Conservation (phyloP, 2,329 filamentous ascomycete species). For the Bipolaris zeicola region DNA sequence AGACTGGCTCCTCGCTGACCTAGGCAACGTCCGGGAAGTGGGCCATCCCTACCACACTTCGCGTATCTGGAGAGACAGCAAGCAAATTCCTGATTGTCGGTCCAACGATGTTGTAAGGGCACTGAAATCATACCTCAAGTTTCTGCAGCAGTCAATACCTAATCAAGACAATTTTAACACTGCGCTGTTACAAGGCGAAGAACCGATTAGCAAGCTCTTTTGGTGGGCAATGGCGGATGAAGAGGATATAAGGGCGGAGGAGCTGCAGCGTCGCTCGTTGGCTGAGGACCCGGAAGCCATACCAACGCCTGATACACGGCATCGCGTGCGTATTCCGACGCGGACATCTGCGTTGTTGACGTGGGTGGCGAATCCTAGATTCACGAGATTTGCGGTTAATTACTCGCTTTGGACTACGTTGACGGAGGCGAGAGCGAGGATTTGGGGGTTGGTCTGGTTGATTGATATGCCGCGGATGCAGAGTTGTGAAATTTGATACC, state of each 20-base stretch:
- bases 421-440: conserved; percentile 14
- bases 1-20: conserved; percentile 43
- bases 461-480: background rate
- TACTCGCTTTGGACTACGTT: conserved; percentile 11
- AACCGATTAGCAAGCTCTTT: conserved; percentile 34
- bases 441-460: conserved; percentile 20
- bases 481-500: background rate
- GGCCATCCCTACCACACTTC: conserved; percentile 38
- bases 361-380: conserved; percentile 2
- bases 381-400: conserved; percentile 4
- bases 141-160: conserved; percentile 20
- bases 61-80: conserved; percentile 29
- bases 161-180: conserved; percentile 27
- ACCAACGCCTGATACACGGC: background rate
- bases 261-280: conserved; percentile 16
- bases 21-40: conserved; percentile 43
- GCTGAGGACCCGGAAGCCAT: conserved; percentile 13
- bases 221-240: conserved; percentile 26
- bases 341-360: background rate
- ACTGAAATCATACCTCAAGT: conserved; percentile 38
- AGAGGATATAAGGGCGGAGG: conserved; percentile 14
- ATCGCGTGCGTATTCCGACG: background rate
- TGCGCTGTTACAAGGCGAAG: conserved; percentile 25
- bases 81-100: conserved; percentile 33
- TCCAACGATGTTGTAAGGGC: conserved; percentile 40